These are phyloP conservation scores for Colletotrichum acutatum DNA, from an alignment of 2,329 filamentous ascomycete genomes.

Conservation along the genomic window DNA sequence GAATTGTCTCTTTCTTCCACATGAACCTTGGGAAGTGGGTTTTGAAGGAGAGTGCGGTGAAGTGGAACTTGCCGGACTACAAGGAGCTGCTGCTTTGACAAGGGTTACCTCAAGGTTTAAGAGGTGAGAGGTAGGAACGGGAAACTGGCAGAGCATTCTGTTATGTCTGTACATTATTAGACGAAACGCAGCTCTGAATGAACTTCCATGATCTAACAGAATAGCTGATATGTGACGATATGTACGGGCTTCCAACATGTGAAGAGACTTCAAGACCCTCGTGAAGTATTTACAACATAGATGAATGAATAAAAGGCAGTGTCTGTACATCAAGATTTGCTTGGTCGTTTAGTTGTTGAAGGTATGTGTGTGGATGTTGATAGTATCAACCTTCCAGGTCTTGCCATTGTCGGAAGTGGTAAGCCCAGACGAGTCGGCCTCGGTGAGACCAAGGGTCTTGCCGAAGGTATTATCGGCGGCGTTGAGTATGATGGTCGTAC, in stretches of 20 bases:
- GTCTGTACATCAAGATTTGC: neutral
- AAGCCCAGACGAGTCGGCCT: constrained; percentile 8
- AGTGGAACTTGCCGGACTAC: constrained; percentile 11
- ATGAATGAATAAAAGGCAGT: neutral
- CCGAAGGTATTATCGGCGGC: constrained; percentile 3
- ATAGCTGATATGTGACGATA: neutral
- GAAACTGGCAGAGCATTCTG: neutral
- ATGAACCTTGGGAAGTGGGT: constrained; percentile 16
- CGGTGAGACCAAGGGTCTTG: neutral
- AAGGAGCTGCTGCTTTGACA: neutral
- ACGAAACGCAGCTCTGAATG: neutral
- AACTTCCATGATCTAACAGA: neutral
- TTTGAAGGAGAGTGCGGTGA: neutral
- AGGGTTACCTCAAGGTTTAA: neutral
- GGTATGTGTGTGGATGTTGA: constrained; percentile 12
- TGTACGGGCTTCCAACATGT: neutral
- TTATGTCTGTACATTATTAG: neutral
- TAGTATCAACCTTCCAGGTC: neutral
- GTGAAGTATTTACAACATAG: neutral
- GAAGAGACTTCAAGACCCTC: neutral
- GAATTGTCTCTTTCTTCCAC: constrained; percentile 19
- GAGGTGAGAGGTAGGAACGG: neutral
- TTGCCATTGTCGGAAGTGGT: constrained; percentile 6
- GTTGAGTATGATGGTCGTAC: neutral
- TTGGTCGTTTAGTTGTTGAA: constrained; percentile 1